A percentile compares a stretch with the other conserved stretches of the same genome.
phyloP scores from a whole-genome alignment of 2,329 filamentous ascomycete species.

The Calonectria pseudoreteaudii region DNA sequence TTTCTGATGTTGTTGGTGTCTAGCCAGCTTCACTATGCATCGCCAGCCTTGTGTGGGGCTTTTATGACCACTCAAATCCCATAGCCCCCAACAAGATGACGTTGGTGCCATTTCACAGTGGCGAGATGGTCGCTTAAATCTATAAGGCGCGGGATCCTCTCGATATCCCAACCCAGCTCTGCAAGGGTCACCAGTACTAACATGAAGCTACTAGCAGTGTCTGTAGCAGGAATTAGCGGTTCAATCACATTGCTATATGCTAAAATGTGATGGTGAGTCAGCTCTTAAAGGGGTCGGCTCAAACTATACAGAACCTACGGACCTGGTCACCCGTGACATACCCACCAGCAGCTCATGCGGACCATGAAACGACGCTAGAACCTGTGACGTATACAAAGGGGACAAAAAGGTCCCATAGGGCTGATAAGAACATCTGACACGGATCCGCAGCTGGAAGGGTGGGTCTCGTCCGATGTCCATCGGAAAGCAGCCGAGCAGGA shows the following conservation, averaged over 20 bases:
- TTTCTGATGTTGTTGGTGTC: too few species aligned
- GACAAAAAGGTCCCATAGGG: not conserved
- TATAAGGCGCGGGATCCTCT: not conserved
- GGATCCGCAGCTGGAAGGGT: not conserved
- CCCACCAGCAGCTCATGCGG: not conserved
- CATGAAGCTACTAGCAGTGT: too few species aligned
- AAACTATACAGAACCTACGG: not conserved
- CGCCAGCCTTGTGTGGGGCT: not conserved
- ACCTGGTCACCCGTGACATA: not conserved
- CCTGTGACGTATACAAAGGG: not conserved
- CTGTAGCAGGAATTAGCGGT: not conserved
- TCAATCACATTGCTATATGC: not conserved
- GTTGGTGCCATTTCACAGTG: too few species aligned
- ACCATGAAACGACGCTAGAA: not conserved
- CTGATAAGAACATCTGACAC: conserved; percentile 5
- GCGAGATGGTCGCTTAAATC: too few species aligned
- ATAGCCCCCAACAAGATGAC: not conserved
- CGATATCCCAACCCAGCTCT: not conserved
- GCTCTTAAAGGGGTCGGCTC: not conserved
- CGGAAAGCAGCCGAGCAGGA: not conserved
- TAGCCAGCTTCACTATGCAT: not conserved
- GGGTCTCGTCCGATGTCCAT: conserved; percentile 2
- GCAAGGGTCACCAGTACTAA: not conserved
- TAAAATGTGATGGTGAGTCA: not conserved
- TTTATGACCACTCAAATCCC: not conserved